phyloP scores from a whole-genome alignment of 2,329 filamentous ascomycete genomes.

The Hypoxylon sp. region DNA sequence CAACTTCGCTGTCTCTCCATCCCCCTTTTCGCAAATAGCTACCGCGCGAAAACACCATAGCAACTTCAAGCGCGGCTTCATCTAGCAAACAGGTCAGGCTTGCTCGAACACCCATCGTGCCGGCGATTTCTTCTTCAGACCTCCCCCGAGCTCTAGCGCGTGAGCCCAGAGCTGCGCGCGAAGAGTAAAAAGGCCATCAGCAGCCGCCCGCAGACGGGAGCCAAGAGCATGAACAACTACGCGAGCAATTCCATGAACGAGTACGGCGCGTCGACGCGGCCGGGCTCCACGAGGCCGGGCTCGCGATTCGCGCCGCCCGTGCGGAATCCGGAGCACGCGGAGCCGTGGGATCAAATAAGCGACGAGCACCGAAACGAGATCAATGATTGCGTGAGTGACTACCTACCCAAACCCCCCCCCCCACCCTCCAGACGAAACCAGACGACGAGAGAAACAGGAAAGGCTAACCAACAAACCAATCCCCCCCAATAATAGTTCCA shows the following conservation, averaged over 20 bases:
- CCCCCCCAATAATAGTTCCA: slow-evolving; percentile 72
- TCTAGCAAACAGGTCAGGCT: neutral
- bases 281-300: slow-evolving; percentile 46
- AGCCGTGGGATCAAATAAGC: slow-evolving; percentile 65
- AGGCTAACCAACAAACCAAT: slow-evolving; percentile 19
- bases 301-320: slow-evolving; percentile 49
- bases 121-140: neutral
- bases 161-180: slow-evolving; percentile 31
- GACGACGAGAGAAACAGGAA: slow-evolving; percentile 3
- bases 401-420: neutral
- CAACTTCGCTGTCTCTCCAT: slow-evolving; percentile 8
- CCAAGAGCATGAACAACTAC: slow-evolving; percentile 50
- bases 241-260: slow-evolving; percentile 51
- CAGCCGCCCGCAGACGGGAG: slow-evolving; percentile 27
- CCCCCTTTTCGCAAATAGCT: neutral
- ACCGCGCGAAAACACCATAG: slow-evolving; percentile 6
- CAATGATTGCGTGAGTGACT: slow-evolving; percentile 81
- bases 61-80: slow-evolving; percentile 14
- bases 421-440: neutral
- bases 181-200: slow-evolving; percentile 13
- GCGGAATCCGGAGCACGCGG: slow-evolving; percentile 47
- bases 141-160: slow-evolving; percentile 23
- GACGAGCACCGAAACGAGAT: slow-evolving; percentile 95
- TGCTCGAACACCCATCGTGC: neutral
- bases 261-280: slow-evolving; percentile 48